Evolutionary conservation across 2,329 filamentous ascomycete genomes (phyloP), one percentile per base, ranked within the genome.

Genomic region (Fusarium albosuccineum): DNA sequence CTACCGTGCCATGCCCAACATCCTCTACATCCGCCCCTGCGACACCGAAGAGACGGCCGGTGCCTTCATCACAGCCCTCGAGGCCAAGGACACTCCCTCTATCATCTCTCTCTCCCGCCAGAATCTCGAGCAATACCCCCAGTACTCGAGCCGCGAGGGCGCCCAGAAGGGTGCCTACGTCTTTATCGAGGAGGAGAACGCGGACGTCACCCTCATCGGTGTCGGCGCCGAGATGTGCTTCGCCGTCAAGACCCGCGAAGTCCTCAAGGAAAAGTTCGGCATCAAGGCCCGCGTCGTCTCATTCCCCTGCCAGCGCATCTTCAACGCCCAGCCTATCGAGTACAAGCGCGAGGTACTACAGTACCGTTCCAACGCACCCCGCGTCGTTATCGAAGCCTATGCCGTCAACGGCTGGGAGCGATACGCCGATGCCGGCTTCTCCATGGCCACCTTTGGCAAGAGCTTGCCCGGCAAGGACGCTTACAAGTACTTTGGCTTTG

Each of bases 1-100:
- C n/a, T n/a, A n/a, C n/a, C 84, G 88, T 5, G 83, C 87, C 26
- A 90, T 90, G 87, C 87, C 87, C 0, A 89, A 89, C 60, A 64
- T 90, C 1, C 76, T 86, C 1, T 89, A 89, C 72, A 87, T 90
- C 57, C 84, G 87, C 1, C 87, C 87, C 0, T 81, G 82, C 46
- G 87, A 90, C 63, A 82, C 80, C 46, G 86, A 90, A 68, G 87
- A 90, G 73, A 82, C 80, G 0, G 82, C 82, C 2, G 86, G 86
- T 11, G 87, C 86, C 4, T 88, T 82, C 75, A 81, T 81, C 34
- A 71, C 78, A 4, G 85, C 86, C 9, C 74, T 87, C 40, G 77
- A 80, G 36, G 74, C 75, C 22, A 74, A 61, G 45, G 70, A 80
- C 48, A 80, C 78, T 0, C 80, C 84, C 3, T 80, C 78, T 4